Percentiles rank a stretch among this genome's conserved stretches.
phyloP scores from a whole-genome alignment of 2,329 filamentous ascomycete species.

The Epichloe aotearoae region DNA sequence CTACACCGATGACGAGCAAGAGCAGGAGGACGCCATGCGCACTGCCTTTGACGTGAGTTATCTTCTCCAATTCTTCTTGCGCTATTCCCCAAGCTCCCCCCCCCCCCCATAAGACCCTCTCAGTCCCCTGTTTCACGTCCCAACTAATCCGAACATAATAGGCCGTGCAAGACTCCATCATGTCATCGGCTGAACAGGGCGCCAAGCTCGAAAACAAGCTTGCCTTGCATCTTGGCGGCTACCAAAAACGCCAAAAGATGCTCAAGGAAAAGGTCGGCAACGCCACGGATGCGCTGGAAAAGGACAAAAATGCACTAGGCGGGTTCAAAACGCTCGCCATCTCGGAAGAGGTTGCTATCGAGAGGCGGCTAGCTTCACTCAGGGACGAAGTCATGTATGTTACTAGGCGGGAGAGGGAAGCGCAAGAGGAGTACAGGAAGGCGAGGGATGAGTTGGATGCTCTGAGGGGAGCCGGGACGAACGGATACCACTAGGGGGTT shows the following conservation, averaged over 20 bases:
- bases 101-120: too few relatives aligned
- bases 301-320: conserved; percentile 57
- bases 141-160: conserved; percentile 16
- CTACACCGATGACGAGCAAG: conserved; percentile 65
- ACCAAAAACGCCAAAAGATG: conserved; percentile 72
- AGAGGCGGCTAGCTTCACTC: conserved; percentile 56
- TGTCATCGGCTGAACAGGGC: conserved; percentile 61
- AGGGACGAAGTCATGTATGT: conserved; percentile 76
- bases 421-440: conserved; percentile 70
- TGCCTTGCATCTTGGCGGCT: conserved; percentile 74
- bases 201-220: conserved; percentile 92
- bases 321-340: conserved; percentile 64
- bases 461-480: conserved; percentile 28
- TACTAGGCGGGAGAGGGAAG: conserved; percentile 71
- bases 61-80: not conserved
- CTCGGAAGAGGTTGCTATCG: conserved; percentile 66
- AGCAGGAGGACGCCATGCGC: conserved; percentile 48
- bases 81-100: not conserved
- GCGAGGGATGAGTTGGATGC: conserved; percentile 65
- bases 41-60: conserved; percentile 60
- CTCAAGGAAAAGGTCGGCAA: conserved; percentile 68
- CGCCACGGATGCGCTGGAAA: conserved; percentile 60
- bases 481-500: conserved; percentile 24
- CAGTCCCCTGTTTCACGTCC: not conserved
- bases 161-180: conserved; percentile 60